Conservation (phyloP, 2,329 filamentous ascomycete species). For the Thielaviopsis musarum region DNA sequence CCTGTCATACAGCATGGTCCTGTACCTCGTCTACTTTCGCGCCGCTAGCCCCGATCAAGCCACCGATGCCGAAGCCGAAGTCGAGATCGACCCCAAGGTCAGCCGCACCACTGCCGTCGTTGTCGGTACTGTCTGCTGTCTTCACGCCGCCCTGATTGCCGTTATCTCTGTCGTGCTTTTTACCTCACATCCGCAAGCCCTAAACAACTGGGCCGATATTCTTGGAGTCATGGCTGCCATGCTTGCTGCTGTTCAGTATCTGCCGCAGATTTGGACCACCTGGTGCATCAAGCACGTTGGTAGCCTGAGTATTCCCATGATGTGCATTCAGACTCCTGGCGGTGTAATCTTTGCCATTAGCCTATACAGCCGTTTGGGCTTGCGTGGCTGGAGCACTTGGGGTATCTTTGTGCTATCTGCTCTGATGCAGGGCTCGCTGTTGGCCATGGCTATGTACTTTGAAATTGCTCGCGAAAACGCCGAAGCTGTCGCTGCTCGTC, state of each 20-base stretch:
- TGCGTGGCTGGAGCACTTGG: constrained; percentile 88
- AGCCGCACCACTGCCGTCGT: constrained; percentile 64
- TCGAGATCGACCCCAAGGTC: constrained; percentile 35
- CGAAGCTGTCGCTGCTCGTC: constrained; percentile 16
- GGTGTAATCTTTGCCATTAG: constrained; percentile 80
- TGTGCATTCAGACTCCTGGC: constrained; percentile 93
- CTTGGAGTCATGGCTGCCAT: constrained; percentile 64
- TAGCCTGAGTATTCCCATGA: constrained; percentile 89
- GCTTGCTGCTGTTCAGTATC: constrained; percentile 75
- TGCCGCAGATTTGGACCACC: constrained; percentile 90
- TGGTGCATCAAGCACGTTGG: constrained; percentile 72
- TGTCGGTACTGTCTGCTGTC: constrained; percentile 54
- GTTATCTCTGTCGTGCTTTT: constrained; percentile 54
- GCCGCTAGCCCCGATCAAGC: constrained; percentile 31
- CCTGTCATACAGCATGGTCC: constrained; percentile 48
- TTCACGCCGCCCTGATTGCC: constrained; percentile 57
- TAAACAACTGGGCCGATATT: constrained; percentile 69
- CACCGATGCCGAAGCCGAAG: constrained; percentile 24
- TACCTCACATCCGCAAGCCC: constrained; percentile 40
- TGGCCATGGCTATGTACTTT: constrained; percentile 69
- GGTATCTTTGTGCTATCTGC: constrained; percentile 80
- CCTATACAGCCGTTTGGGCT: constrained; percentile 61
- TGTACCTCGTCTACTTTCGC: constrained; percentile 93
- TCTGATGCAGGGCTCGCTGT: constrained; percentile 61
- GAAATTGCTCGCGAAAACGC: constrained; percentile 26